Evolutionary conservation across 495 filamentous ascomycete species (phyloP).

Genomic region (Penicillium steckii): DNA sequence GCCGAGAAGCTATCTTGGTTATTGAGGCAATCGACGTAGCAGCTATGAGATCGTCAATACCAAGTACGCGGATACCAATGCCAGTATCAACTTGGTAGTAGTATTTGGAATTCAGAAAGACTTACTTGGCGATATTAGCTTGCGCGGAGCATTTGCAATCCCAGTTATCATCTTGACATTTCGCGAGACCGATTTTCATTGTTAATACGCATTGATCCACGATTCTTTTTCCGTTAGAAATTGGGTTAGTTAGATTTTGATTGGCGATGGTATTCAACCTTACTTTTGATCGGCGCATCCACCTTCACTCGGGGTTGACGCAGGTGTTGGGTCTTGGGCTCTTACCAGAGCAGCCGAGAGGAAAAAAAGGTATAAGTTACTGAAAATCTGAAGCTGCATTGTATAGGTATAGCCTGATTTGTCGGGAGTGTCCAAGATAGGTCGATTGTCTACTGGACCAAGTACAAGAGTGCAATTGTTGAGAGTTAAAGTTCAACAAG

Average conservation of each 20-base stretch:
- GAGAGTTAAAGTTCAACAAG: not conserved
- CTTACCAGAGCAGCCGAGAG: slow-evolving; percentile 2
- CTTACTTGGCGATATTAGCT: slow-evolving; percentile 28
- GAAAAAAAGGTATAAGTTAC: slow-evolving; percentile 5
- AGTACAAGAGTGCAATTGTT: not conserved
- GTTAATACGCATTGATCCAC: slow-evolving; percentile 19
- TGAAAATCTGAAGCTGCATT: not conserved
- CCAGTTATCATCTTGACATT: slow-evolving; percentile 18
- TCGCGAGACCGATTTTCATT: slow-evolving; percentile 14
- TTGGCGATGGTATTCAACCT: not conserved
- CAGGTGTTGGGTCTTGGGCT: slow-evolving; percentile 14
- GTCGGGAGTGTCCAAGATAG: too few relatives aligned
- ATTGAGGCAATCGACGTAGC: slow-evolving; percentile 23
- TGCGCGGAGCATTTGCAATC: slow-evolving; percentile 26
- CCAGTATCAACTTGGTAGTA: not conserved
- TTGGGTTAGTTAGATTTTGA: not conserved
- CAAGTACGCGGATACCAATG: not conserved
- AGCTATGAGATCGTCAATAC: slow-evolving; percentile 8
- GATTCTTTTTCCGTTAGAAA: slow-evolving; percentile 12
- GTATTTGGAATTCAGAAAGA: not conserved
- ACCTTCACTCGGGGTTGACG: slow-evolving; percentile 1
- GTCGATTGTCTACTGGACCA: too few relatives aligned
- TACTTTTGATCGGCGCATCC: slow-evolving; percentile 18
- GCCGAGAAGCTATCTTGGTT: slow-evolving; percentile 10
- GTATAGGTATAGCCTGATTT: not conserved